Evolutionary conservation across 768 basidiomycete genomes (phyloP).

Genomic region (Macrolepiota albuminosa): DNA sequence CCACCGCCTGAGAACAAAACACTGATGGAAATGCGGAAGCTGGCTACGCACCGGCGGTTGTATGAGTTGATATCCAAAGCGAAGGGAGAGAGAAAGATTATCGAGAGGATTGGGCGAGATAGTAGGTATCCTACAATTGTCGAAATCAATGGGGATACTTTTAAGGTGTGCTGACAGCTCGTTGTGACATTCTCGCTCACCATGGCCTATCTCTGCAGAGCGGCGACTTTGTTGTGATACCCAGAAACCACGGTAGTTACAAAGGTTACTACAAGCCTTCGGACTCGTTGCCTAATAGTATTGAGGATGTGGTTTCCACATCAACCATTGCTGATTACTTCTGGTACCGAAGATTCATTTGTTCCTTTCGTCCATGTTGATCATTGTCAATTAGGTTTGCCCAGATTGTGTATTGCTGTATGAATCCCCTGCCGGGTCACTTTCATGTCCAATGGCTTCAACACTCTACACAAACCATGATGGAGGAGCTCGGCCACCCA

Average conservation of each 20-base stretch:
- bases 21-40: conserved; percentile 20
- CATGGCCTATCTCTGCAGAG: conserved; percentile 31
- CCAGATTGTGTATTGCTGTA: conserved; percentile 50
- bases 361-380: neutral
- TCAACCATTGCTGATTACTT: conserved; percentile 54
- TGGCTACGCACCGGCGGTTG: conserved; percentile 21
- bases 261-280: conserved; percentile 22
- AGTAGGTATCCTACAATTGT: conserved; percentile 35
- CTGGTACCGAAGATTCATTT: conserved; percentile 38
- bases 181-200: neutral
- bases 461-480: conserved; percentile 58
- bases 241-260: conserved; percentile 21
- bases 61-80: conserved; percentile 24
- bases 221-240: conserved; percentile 59
- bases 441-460: conserved; percentile 75
- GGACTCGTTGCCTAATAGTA: conserved; percentile 27
- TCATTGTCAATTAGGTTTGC: conserved; percentile 54
- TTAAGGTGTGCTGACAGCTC: conserved; percentile 32
- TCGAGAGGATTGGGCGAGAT: conserved; percentile 27
- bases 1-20: conserved; percentile 26
- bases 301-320: conserved; percentile 28
- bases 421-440: conserved; percentile 24
- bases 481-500: conserved; percentile 54
- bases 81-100: conserved; percentile 17
- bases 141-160: conserved; percentile 37